Evolutionary conservation across 768 basidiomycete genomes (phyloP).

Genomic region (Rhodosporidiobolus sp.): DNA sequence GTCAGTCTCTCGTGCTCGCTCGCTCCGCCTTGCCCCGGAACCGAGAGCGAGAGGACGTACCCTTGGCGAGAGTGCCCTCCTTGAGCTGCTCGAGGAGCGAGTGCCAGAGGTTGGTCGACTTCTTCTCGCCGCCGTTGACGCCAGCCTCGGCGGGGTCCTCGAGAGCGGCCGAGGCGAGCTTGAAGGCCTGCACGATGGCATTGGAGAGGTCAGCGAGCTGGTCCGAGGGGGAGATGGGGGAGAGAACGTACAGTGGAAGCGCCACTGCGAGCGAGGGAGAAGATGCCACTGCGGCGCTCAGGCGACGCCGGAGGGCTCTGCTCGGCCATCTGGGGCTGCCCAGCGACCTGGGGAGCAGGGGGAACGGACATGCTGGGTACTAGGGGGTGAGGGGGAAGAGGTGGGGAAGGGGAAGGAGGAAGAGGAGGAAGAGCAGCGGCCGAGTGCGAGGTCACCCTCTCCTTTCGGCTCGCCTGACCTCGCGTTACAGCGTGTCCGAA

Average conservation of each 20-base stretch:
- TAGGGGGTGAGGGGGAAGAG: neutral
- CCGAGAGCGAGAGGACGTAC: neutral
- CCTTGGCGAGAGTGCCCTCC: neutral
- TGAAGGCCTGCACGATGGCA: neutral
- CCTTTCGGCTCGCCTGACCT: too few species aligned
- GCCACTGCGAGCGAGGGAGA: neutral
- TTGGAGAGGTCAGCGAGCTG: neutral
- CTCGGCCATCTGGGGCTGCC: neutral
- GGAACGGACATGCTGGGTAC: neutral
- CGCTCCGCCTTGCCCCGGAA: too few species aligned
- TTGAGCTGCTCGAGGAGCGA: constrained; percentile 13
- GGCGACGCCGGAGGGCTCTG: constrained; percentile 1
- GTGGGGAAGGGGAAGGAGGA: too few species aligned
- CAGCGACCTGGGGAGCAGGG: neutral
- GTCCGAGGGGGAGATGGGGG: neutral
- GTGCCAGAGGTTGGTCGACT: neutral
- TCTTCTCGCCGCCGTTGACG: neutral
- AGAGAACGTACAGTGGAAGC: constrained; percentile 13
- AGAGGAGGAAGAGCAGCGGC: neutral
- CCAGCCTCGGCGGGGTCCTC: neutral
- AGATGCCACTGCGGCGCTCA: neutral
- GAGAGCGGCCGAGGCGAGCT: constrained; percentile 16
- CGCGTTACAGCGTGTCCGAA: too few species aligned
- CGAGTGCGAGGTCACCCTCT: too few species aligned
- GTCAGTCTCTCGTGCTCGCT: neutral